Evolutionary conservation across 345 rosid species (phyloP).

Genomic region (Durio zibethinus): DNA sequence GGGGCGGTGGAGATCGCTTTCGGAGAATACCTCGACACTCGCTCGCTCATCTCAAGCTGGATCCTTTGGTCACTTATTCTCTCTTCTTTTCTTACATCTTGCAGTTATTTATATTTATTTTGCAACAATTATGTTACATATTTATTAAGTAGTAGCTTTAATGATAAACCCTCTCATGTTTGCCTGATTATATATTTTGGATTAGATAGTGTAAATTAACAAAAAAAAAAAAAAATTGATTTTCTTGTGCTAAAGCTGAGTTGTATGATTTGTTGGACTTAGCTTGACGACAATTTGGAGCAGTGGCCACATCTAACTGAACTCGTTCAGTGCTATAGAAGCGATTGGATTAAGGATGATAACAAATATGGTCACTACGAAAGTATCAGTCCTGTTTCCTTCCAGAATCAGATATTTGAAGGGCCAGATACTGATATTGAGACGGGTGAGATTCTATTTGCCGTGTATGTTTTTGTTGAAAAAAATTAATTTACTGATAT

Average conservation of each 20-base stretch:
- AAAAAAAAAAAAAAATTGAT: not conserved
- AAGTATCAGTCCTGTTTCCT: conserved; percentile 47
- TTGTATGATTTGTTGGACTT: conserved; percentile 11
- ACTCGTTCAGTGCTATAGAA: conserved; percentile 72
- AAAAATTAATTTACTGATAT: not conserved
- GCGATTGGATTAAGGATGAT: conserved; percentile 95
- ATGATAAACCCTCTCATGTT: not conserved
- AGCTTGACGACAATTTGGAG: conserved; percentile 89
- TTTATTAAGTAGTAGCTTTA: not conserved
- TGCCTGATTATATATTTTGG: not conserved
- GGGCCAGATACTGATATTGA: conserved; percentile 96
- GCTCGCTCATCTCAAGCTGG: conserved; percentile 48
- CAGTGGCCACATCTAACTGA: conserved; percentile 97
- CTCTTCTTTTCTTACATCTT: not conserved
- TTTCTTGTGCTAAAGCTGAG: not conserved
- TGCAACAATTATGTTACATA: not conserved
- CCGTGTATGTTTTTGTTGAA: not conserved
- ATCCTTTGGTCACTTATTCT: conserved; percentile 45
- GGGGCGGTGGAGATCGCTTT: conserved; percentile 45
- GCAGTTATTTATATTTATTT: not conserved
- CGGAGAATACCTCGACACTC: conserved; percentile 53
- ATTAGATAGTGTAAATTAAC: not conserved
- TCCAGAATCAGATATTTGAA: conserved; percentile 87
- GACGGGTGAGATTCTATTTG: conserved; percentile 52
- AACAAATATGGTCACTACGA: conserved; percentile 91